Percentiles rank a stretch among this genome's conserved stretches.
Evolutionary conservation across 2,329 filamentous ascomycete species (phyloP).

Genomic region (Aureobasidium leucospermi): DNA sequence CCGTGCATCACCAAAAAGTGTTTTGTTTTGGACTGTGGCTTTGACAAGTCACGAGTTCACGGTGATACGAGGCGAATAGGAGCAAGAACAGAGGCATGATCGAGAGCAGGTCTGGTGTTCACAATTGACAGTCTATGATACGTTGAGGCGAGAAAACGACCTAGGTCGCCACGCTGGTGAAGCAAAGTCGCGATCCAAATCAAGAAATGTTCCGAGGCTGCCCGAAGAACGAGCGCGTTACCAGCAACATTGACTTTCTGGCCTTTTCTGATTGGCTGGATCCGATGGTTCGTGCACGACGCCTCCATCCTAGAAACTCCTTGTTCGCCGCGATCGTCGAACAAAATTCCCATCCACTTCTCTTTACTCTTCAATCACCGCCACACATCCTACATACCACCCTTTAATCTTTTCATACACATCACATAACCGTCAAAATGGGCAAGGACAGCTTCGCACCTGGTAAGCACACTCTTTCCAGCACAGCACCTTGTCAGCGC

Average conservation of each 20-base stretch:
- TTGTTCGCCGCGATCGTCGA: conserved; percentile 9
- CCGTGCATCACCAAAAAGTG: not conserved
- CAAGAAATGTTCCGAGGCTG: conserved; percentile 5
- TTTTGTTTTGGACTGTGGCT: not conserved
- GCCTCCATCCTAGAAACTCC: conserved; percentile 3
- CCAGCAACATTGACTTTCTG: conserved; percentile 8
- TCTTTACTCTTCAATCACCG: conserved; percentile 4
- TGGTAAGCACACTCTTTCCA: conserved; percentile 23
- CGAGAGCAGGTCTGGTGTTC: not conserved
- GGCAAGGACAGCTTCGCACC: conserved; percentile 31
- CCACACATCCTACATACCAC: conserved; percentile 14
- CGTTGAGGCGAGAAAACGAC: not conserved
- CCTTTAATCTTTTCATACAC: conserved; percentile 7
- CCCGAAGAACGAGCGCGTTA: not conserved
- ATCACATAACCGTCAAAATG: conserved; percentile 25
- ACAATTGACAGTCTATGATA: conserved; percentile 1
- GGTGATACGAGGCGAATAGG: not conserved
- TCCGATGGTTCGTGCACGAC: not conserved
- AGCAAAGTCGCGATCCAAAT: not conserved
- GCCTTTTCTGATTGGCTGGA: not conserved
- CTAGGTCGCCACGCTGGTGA: not conserved
- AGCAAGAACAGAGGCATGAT: not conserved
- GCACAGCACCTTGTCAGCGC: not conserved
- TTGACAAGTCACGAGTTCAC: not conserved
- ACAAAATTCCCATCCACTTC: conserved; percentile 16